Evolutionary conservation across 805 yeast species (phyloP), one percentile per base, ranked within the genome.

Genomic region (Nakazawaea wyomingensis): DNA sequence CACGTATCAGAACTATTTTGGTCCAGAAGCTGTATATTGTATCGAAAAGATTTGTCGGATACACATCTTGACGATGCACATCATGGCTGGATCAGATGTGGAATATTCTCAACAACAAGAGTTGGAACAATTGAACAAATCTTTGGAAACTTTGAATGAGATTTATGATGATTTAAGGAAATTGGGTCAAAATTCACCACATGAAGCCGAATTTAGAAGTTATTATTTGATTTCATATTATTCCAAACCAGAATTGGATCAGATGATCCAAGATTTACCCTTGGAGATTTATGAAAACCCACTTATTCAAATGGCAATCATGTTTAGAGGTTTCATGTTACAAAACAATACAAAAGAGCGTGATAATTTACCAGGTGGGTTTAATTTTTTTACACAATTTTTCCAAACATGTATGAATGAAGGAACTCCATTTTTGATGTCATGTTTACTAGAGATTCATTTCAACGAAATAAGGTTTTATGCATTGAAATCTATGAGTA

Each of bases 21-120:
- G 98, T 0, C 85, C 90, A 2, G 98, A 93, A 58, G 95, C 97
- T 1, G 76, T 91, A 8, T 91, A 84, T 51, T 93, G 98, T 60
- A 86, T 87, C 54, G 99, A 93, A 60, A 69, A 82, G 41, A 93
- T 93, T 51, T 96, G 89, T 4, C 68, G 99, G 43, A 83, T 90
- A 17, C 99, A 93, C 58, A 71, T 91, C 20, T 57, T 87, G 13
- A 81, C 85, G 1, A 63, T 90, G 30, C 98, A 93, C 62, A 64
- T 84, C 1, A 89, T 93, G 96, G 85, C 96, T 0, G 84, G 82
- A 24, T 66, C 71, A 30, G 66, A 60, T 14, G 66, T 69, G 2
- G 95, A 88, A 45, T 90, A 82, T 57, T 89, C 96, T 7, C 85
- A 85, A 52, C 99, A 93, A 59, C 99, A 93, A 61, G 99, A 93